phyloP scores from a whole-genome alignment of 805 yeast species.

The Pichia occidentalis region DNA sequence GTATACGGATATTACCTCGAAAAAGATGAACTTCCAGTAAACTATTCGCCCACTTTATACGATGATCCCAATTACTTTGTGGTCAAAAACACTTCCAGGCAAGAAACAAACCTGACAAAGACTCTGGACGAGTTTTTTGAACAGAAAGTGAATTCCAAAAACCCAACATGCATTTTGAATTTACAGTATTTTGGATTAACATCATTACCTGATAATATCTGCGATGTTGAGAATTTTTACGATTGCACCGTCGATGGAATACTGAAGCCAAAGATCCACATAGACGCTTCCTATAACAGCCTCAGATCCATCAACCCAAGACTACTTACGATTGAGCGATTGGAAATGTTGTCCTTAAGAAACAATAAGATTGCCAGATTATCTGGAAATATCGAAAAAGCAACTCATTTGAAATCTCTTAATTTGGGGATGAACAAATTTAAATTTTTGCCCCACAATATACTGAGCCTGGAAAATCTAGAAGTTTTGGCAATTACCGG shows the following conservation, averaged over 20 bases:
- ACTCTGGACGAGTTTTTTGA: constrained; percentile 18
- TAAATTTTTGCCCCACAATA: constrained; percentile 45
- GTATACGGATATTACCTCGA: constrained; percentile 30
- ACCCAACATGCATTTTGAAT: constrained; percentile 36
- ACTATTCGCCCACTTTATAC: constrained; percentile 26
- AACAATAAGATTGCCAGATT: constrained; percentile 41
- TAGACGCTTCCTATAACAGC: constrained; percentile 46
- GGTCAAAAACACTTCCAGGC: constrained; percentile 20
- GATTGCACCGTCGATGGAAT: constrained; percentile 30
- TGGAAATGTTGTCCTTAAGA: constrained; percentile 47
- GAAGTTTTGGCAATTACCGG: constrained; percentile 41
- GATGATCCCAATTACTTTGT: constrained; percentile 31
- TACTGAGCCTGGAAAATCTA: constrained; percentile 39
- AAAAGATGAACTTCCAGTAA: constrained; percentile 25
- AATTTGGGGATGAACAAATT: constrained; percentile 47
- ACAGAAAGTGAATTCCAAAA: constrained; percentile 3
- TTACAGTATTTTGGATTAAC: constrained; percentile 42
- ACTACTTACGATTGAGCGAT: constrained; percentile 42
- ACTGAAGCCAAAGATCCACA: constrained; percentile 35
- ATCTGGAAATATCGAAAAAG: constrained; percentile 41
- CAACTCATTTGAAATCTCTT: constrained; percentile 40
- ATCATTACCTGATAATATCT: constrained; percentile 51
- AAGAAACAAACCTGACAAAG: constrained; percentile 35
- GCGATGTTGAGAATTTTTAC: constrained; percentile 50
- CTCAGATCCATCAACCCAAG: constrained; percentile 43